phyloP scores from a whole-genome alignment of 768 basidiomycete genomes.

The Suillus hirtellus region DNA sequence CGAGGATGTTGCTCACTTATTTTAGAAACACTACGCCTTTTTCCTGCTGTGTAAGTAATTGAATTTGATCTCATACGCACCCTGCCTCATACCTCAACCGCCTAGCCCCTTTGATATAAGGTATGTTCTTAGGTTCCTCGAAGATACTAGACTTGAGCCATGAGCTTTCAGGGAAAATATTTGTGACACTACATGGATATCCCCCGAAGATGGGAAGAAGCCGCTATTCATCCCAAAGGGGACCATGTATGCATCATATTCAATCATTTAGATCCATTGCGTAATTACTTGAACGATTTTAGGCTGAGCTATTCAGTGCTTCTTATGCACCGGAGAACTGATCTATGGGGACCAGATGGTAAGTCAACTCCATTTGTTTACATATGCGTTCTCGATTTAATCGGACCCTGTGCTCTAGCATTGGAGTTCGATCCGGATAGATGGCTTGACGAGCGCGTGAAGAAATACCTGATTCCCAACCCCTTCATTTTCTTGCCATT shows the following conservation, averaged over 20 bases:
- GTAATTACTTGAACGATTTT: background rate
- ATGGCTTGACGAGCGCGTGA: conserved; percentile 39
- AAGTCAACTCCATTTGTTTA: conserved; percentile 1
- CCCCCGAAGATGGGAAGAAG: conserved; percentile 22
- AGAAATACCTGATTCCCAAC: conserved; percentile 37
- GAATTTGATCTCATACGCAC: background rate
- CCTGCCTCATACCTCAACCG: background rate
- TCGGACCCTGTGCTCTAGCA: conserved; percentile 13
- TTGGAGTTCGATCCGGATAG: conserved; percentile 41
- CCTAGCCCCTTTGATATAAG: conserved; percentile 36
- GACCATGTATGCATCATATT: conserved; percentile 19
- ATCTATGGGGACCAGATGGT: conserved; percentile 41
- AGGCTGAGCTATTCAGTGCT: conserved; percentile 32
- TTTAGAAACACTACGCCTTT: conserved; percentile 35
- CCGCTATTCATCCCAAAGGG: conserved; percentile 32
- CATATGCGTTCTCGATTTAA: background rate
- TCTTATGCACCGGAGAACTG: conserved; percentile 37
- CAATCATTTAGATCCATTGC: background rate
- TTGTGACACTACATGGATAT: conserved; percentile 26
- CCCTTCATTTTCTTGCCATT: conserved; percentile 45
- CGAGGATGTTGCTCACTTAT: background rate
- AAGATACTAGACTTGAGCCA: background rate
- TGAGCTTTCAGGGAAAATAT: conserved; percentile 21
- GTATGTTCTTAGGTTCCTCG: conserved; percentile 14
- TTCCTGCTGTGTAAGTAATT: conserved; percentile 31